phyloP scores from a whole-genome alignment of 2,329 filamentous ascomycete genomes.

The Sporothrix globosa region DNA sequence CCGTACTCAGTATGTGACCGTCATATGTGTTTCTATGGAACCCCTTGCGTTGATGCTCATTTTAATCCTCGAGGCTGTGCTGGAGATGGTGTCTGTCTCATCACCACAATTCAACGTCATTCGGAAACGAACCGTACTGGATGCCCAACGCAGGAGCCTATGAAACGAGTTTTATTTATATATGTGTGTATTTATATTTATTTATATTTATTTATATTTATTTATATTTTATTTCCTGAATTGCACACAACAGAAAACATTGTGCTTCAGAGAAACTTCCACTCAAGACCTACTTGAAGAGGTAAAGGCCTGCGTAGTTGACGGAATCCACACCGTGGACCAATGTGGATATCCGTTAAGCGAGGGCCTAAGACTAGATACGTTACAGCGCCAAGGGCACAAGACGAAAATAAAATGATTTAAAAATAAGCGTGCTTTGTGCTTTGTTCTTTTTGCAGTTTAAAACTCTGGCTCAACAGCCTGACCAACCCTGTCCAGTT shows the following conservation, averaged over 20 bases:
- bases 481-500: no score
- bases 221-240: no score
- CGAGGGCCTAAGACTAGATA: neutral
- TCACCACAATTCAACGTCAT: neutral
- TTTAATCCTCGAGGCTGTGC: constrained; percentile 19
- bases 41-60: constrained; percentile 10
- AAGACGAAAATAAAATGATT: neutral
- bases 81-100: constrained; percentile 3
- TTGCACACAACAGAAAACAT: neutral
- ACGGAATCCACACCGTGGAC: neutral
- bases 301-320: neutral
- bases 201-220: no score
- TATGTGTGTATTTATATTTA: no score
- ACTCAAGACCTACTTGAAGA: constrained; percentile 13
- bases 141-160: neutral
- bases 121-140: constrained; percentile 6
- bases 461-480: neutral
- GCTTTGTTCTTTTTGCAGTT: neutral
- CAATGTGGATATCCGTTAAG: neutral
- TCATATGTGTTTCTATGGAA: no score
- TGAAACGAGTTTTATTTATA: neutral
- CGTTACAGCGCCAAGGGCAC: constrained; percentile 3
- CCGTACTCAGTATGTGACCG: neutral
- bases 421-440: constrained; percentile 10
- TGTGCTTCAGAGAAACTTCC: neutral